These are phyloP conservation scores for Podila epicladia DNA, from an alignment of 192 early-diverging fungal species.

Conservation along the genomic window DNA sequence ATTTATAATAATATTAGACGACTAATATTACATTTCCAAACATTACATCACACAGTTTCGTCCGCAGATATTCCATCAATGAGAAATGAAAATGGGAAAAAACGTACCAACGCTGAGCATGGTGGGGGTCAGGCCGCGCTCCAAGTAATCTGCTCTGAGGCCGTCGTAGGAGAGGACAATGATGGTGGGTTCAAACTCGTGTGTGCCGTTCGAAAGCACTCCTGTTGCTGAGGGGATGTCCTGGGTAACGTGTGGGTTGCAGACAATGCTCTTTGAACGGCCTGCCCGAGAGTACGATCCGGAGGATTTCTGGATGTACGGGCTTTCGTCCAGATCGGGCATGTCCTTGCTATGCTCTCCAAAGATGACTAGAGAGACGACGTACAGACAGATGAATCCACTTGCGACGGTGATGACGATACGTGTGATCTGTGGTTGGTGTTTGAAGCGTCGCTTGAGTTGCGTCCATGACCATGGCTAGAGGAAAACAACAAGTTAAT, in stretches of 20 bases:
- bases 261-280: conserved; percentile 16
- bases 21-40: not conserved
- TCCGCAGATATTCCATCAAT: too few relatives aligned
- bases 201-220: conserved; percentile 69
- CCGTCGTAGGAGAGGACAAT: conserved; percentile 92
- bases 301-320: not conserved
- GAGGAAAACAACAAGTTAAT: not conserved
- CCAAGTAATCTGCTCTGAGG: conserved; percentile 85
- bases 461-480: conserved; percentile 36
- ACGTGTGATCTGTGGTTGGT: conserved; percentile 13
- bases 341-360: not conserved
- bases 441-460: conserved; percentile 2
- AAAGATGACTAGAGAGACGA: conserved; percentile 1
- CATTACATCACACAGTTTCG: too few relatives aligned
- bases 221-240: conserved; percentile 11
- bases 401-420: conserved; percentile 2
- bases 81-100: not conserved
- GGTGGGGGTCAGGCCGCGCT: conserved; percentile 76
- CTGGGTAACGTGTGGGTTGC: conserved; percentile 11
- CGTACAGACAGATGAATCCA: conserved; percentile 17
- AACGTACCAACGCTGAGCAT: conserved; percentile 64
- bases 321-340: not conserved
- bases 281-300: conserved; percentile 4
- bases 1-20: not conserved
- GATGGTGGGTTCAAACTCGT: conserved; percentile 71